Conservation (phyloP, 345 rosid species). For the Hirschfeldia incana region DNA sequence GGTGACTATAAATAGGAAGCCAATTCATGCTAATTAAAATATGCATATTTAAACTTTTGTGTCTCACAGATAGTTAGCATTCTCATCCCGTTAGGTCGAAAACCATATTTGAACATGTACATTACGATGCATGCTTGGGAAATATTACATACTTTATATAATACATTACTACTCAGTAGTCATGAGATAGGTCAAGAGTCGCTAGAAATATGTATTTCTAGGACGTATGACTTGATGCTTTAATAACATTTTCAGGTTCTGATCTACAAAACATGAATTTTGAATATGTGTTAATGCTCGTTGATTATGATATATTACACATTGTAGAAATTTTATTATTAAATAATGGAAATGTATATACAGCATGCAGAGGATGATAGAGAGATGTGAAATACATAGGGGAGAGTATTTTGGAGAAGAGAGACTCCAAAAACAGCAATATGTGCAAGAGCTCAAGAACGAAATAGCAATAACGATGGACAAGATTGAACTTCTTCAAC, state of each 20-base stretch:
- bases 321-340: not conserved
- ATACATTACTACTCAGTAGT: not conserved
- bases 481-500: constrained; percentile 55
- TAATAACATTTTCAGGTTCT: not conserved
- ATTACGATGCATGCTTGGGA: not conserved
- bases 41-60: not conserved
- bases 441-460: constrained; percentile 46
- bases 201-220: not conserved
- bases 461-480: constrained; percentile 45
- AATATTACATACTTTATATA: not conserved
- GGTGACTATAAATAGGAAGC: not conserved
- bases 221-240: not conserved
- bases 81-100: constrained; percentile 1
- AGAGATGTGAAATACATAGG: constrained; percentile 38
- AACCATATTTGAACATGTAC: not conserved
- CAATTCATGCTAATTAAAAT: not conserved
- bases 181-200: not conserved
- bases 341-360: not conserved
- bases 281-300: not conserved
- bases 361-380: constrained; percentile 54
- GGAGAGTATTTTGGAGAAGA: constrained; percentile 20
- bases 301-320: not conserved
- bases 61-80: not conserved
- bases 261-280: not conserved
- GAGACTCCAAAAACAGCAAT: constrained; percentile 12